These are phyloP conservation scores for Boletus tomentosulus DNA, from an alignment of 768 basidiomycete species.

Conservation along the genomic window DNA sequence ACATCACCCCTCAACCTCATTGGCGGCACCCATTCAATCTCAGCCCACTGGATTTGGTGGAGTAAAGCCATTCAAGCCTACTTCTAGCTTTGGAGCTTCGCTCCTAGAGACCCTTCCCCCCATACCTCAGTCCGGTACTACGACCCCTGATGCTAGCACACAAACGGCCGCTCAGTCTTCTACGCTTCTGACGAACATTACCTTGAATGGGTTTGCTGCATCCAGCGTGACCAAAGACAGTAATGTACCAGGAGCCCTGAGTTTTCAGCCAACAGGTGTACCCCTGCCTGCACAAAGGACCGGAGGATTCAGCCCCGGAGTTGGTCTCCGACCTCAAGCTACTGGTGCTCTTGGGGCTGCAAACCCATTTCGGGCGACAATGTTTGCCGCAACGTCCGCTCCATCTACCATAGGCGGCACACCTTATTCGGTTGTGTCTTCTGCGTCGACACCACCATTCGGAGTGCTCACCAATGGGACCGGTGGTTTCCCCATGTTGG, in stretches of 20 bases:
- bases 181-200: slow-evolving; percentile 19
- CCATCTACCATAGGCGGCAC: neutral
- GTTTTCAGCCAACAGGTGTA: slow-evolving; percentile 33
- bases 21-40: slow-evolving; percentile 33
- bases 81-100: slow-evolving; percentile 74
- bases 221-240: slow-evolving; percentile 13
- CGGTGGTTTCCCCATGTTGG: slow-evolving; percentile 4
- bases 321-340: slow-evolving; percentile 53
- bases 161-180: slow-evolving; percentile 10
- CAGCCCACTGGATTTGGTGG: slow-evolving; percentile 53
- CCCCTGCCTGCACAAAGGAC: slow-evolving; percentile 8
- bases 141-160: slow-evolving; percentile 38
- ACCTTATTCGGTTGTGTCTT: slow-evolving; percentile 14
- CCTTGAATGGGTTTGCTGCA: slow-evolving; percentile 9
- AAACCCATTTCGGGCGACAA: slow-evolving; percentile 66
- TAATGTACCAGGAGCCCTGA: slow-evolving; percentile 28
- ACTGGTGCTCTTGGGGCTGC: slow-evolving; percentile 49
- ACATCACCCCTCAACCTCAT: slow-evolving; percentile 32
- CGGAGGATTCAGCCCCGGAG: slow-evolving; percentile 35
- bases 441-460: slow-evolving; percentile 26
- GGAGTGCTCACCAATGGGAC: slow-evolving; percentile 16
- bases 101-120: slow-evolving; percentile 72
- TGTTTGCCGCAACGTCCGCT: slow-evolving; percentile 40
- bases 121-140: slow-evolving; percentile 55
- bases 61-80: slow-evolving; percentile 79